A percentile compares a stretch with the other conserved stretches of the same genome.
Evolutionary conservation across 1,284 basidiomycete genomes (phyloP).

Genomic region (Ceraceosorus bombacis): DNA sequence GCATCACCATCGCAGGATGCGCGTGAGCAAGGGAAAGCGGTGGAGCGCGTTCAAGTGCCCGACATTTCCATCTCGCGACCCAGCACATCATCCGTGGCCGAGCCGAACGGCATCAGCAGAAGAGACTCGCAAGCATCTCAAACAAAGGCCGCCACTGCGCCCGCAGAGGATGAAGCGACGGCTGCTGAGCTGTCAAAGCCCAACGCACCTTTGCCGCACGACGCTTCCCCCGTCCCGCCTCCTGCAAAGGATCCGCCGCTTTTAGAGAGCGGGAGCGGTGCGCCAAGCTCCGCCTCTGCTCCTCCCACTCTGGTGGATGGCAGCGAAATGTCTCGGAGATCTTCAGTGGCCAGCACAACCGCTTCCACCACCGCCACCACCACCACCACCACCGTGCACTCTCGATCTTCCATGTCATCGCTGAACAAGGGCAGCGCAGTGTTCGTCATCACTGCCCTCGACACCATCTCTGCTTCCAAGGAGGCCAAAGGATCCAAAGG

Average conservation of each 20-base stretch:
- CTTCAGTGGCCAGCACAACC: slow-evolving; percentile 6
- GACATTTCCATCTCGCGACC: slow-evolving; percentile 8
- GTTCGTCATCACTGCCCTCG: slow-evolving; percentile 45
- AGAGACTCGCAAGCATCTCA: slow-evolving; percentile 1
- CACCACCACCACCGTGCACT: slow-evolving; percentile 10
- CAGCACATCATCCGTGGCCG: neutral
- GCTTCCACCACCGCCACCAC: neutral
- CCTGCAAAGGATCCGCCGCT: neutral
- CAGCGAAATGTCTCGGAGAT: slow-evolving; percentile 2
- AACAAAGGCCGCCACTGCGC: neutral
- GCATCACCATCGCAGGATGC: too few relatives aligned
- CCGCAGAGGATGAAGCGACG: neutral
- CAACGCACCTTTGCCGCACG: neutral
- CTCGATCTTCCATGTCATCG: slow-evolving; percentile 13
- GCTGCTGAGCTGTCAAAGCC: neutral
- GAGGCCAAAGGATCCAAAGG: slow-evolving; percentile 34
- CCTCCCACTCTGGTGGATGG: neutral
- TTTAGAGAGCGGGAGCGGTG: too few relatives aligned
- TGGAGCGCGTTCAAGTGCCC: slow-evolving; percentile 1
- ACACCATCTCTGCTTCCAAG: slow-evolving; percentile 33
- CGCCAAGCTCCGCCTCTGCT: neutral
- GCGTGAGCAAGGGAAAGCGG: neutral
- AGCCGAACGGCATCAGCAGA: neutral
- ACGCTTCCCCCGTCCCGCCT: slow-evolving; percentile 1
- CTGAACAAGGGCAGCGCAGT: slow-evolving; percentile 25